Base-by-base conservation (phyloP, 768 basidiomycete genomes). In the Cystobasidium ongulense region DNA sequence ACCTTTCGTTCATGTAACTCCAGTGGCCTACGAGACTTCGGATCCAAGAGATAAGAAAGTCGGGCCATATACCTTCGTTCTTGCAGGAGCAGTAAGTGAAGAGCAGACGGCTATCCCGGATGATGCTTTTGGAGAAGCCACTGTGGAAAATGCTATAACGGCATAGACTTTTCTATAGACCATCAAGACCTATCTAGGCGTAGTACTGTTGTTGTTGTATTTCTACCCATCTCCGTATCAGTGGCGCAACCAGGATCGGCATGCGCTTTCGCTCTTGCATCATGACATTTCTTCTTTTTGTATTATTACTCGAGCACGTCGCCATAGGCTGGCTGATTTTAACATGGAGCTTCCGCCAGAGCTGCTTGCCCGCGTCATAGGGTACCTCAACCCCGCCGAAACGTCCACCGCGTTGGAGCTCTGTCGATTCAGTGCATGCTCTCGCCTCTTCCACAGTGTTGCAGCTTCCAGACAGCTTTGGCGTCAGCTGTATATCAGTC, bases 1-100 rank as follows among this genome's bases (percentile, higher is more conserved):
- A n/a, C n/a, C n/a, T n/a, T n/a, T n/a, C n/a, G n/a, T n/a, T n/a
- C n/a, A n/a, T n/a, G n/a, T n/a, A n/a, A n/a, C n/a, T n/a, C 10
- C 29, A 71, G 68, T 71, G 21, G 68, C 68, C 7, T 71, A 71
- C 68, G 68, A 71, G 27, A 61, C 43, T 8, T 25, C 52, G 21
- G 68, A 71, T 59, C 68, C 68, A 3, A 52, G 68, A 59, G 68
- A 71, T 29, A 71, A 71, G 68, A 54, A 59, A 21, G 4, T n/a
- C 21, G 68, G 53, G n/a, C 23, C 52, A 8, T 71, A 46, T 36
- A 71, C 68, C 3, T 71, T 39, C 31, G 27, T 71, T 15, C 68
- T 71, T 1, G 29, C 33, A 7, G 68, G 68, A 23, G 50, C 68
- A 18, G n/a, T 71, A 29, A 71, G 68, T 29, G 33, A 38, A 29